Base-by-base conservation (phyloP, 805 yeast species). In the baker's yeast (Saccharomyces cerevisiae) region DNA sequence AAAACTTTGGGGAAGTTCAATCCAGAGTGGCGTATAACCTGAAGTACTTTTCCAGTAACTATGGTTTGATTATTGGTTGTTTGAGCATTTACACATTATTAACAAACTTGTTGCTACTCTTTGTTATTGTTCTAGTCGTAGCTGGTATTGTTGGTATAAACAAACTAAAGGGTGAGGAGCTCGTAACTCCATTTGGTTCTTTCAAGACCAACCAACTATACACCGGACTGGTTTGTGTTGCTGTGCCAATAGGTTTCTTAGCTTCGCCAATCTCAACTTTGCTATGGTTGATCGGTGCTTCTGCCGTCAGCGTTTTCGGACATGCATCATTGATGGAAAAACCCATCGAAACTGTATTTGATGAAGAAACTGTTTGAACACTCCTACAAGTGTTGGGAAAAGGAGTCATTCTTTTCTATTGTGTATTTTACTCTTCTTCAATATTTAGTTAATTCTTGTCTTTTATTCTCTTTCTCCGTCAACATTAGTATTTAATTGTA, bases 321-420 rank as follows among this genome's bases (percentile, higher is more conserved):
- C 99, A 94, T 71, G 99, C 97, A 48, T 77, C 91, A 2, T 76
- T 92, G 58, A 78, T 94, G 81, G 98, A 94, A 68, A 94, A 92
- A 73, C 99, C 99, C 22, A 84, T 91, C 57, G 98, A 94, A 74
- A 84, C 92, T 41, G 91, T 92, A 21, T 94, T 92, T 67, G 94
- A 90, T 67, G 97, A 89, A 68, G 89, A 86, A 55, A 58, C 71
- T 22, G 72, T 68, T 17, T 68, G 48, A 46, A n/a, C 22, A 46
- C 9, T 28, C 21, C 28, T 21, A 21, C 29, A n/a, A 46, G 6
- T 26, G 32, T 22, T 32, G 11, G 21, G 6, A 49, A 36, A 36
- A 17, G 17, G 22, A 17, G 17, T 10, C 43, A n/a, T 36, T 22
- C 22, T 17, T 36, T 36, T 32, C 9, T 36, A 17, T 36, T 36